Percentiles rank a stretch among this genome's conserved stretches.
phyloP scores from a whole-genome alignment of 129 eudicot genomes.

The Lactuca saligna region DNA sequence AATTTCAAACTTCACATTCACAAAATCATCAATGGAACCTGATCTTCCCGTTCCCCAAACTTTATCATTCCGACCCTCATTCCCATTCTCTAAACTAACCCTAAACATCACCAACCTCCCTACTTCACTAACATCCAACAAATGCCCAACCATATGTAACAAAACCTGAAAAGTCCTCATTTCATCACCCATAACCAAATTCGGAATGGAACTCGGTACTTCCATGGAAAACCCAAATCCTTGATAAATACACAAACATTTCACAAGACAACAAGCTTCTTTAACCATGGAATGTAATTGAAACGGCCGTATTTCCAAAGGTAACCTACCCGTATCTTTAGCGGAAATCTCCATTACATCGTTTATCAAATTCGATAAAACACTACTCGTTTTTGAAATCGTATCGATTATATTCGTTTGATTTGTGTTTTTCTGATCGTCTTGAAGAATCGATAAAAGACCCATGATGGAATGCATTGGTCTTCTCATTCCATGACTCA shows the following conservation, averaged over 20 bases:
- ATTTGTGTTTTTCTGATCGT: slow-evolving; percentile 44
- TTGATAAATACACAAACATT: slow-evolving; percentile 63
- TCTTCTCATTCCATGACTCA: slow-evolving; percentile 89
- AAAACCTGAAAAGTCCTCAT: slow-evolving; percentile 77
- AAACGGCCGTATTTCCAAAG: slow-evolving; percentile 57
- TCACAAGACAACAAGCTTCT: slow-evolving; percentile 79
- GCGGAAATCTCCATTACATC: slow-evolving; percentile 82
- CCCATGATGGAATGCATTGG: slow-evolving; percentile 94
- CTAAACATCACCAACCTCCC: slow-evolving; percentile 51
- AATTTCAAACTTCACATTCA: slow-evolving; percentile 57
- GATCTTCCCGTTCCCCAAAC: slow-evolving; percentile 59
- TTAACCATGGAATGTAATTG: slow-evolving; percentile 66
- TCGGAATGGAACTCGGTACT: slow-evolving; percentile 52
- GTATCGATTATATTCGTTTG: slow-evolving; percentile 61
- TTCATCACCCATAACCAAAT: slow-evolving; percentile 79
- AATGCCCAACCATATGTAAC: slow-evolving; percentile 80
- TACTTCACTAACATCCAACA: slow-evolving; percentile 47
- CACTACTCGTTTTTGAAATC: slow-evolving; percentile 57
- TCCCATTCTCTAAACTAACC: slow-evolving; percentile 46
- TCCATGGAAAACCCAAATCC: slow-evolving; percentile 61
- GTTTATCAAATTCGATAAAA: slow-evolving; percentile 63
- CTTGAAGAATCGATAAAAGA: slow-evolving; percentile 58
- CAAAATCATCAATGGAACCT: slow-evolving; percentile 43
- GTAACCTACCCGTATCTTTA: slow-evolving; percentile 69
- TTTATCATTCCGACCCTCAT: slow-evolving; percentile 49